Evolutionary conservation across 257 asterid species (phyloP).

Genomic region (Leptodermis oblonga): DNA sequence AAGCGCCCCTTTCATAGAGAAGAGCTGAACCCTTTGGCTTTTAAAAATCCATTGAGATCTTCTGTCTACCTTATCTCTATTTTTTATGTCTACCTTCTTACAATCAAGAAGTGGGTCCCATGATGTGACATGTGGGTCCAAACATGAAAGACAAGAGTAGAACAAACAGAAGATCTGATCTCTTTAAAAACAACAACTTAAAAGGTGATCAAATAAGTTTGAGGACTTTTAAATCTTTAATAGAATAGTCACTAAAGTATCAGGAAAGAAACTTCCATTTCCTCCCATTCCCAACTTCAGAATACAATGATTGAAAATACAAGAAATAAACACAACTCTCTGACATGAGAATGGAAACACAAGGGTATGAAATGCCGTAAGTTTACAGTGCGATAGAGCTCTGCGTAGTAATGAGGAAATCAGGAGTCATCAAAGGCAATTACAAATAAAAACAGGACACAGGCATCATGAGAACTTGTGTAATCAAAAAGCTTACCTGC

Average conservation of each 20-base stretch:
- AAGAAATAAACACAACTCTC: neutral
- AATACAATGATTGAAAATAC: neutral
- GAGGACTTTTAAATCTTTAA: neutral
- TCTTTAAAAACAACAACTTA: neutral
- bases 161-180: neutral
- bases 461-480: neutral
- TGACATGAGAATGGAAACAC: neutral
- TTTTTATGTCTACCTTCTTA: too few relatives aligned
- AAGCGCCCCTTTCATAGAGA: neutral
- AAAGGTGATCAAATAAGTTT: neutral
- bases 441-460: neutral
- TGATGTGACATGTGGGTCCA: too few relatives aligned
- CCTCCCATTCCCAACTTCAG: neutral
- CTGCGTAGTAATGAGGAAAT: neutral
- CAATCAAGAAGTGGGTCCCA: too few relatives aligned
- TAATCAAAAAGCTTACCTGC: slow-evolving; percentile 48
- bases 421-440: neutral
- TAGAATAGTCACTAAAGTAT: neutral
- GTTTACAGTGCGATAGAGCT: too few relatives aligned
- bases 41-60: too few relatives aligned
- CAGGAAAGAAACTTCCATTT: neutral
- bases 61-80: too few relatives aligned
- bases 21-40: too few relatives aligned
- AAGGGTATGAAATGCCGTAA: neutral
- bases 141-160: neutral